Evolutionary conservation across 2,329 filamentous ascomycete species (phyloP).

Genomic region (Colletotrichum agaves): DNA sequence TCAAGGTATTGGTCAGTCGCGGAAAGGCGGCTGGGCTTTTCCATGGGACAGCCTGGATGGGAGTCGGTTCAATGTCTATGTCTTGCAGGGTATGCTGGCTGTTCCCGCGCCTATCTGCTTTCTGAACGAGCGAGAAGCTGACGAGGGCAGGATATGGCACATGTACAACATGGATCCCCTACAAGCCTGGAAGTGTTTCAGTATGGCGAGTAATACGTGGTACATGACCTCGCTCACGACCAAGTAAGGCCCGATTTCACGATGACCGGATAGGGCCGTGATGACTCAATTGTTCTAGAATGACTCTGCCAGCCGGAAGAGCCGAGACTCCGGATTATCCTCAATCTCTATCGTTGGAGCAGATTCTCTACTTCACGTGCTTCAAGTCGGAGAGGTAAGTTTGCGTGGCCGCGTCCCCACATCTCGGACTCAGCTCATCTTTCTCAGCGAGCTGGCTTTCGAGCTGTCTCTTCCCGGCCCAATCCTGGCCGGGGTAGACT

Average conservation of each 20-base stretch:
- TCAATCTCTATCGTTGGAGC: slow-evolving; percentile 24
- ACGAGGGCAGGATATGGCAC: slow-evolving; percentile 34
- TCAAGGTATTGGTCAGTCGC: slow-evolving; percentile 35
- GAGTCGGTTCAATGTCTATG: slow-evolving; percentile 37
- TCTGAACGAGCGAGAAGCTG: background rate
- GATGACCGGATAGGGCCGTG: no score
- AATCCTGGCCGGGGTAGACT: slow-evolving; percentile 26
- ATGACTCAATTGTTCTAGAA: background rate
- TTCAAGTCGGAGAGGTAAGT: slow-evolving; percentile 34
- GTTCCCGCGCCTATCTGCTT: background rate
- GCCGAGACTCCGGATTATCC: slow-evolving; percentile 13
- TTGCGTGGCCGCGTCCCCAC: background rate
- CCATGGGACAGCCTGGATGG: slow-evolving; percentile 33
- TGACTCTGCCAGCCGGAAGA: slow-evolving; percentile 8
- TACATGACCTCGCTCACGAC: slow-evolving; percentile 29
- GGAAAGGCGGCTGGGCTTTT: slow-evolving; percentile 34
- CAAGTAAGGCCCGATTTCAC: background rate
- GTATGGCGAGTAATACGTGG: slow-evolving; percentile 35
- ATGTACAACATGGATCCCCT: slow-evolving; percentile 38
- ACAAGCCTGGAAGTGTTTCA: slow-evolving; percentile 38
- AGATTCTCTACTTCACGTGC: slow-evolving; percentile 36
- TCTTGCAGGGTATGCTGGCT: slow-evolving; percentile 30
- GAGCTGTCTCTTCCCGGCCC: slow-evolving; percentile 31
- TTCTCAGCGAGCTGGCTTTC: slow-evolving; percentile 23
- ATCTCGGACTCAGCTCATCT: background rate